These are phyloP conservation scores for Paragyromitra xinjiangensis DNA, from an alignment of 495 filamentous ascomycete species.

Conservation along the genomic window DNA sequence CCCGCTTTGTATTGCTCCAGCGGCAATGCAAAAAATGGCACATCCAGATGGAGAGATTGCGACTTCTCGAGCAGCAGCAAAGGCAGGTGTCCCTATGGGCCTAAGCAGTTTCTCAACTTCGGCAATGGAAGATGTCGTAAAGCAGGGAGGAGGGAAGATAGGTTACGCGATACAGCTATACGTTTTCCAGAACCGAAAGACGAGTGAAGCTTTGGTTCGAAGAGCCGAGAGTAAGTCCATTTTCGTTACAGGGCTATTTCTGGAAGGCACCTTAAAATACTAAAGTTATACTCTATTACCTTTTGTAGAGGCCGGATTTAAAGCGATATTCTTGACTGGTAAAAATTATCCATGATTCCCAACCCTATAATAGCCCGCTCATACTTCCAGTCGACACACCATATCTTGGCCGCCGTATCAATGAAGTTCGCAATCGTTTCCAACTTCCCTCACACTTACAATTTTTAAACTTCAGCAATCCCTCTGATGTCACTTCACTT, in stretches of 20 bases:
- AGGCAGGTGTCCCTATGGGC: conserved; percentile 64
- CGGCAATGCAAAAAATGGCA: conserved; percentile 62
- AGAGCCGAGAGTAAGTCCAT: conserved; percentile 58
- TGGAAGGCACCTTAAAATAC: neutral
- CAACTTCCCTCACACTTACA: conserved; percentile 57
- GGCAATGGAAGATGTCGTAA: conserved; percentile 65
- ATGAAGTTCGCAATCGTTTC: conserved; percentile 62
- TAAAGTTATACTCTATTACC: conserved; percentile 9
- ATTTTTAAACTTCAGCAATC: conserved; percentile 56
- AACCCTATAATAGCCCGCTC: neutral
- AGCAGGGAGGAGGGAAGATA: conserved; percentile 59
- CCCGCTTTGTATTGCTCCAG: conserved; percentile 60
- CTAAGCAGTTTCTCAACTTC: conserved; percentile 66
- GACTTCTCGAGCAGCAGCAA: conserved; percentile 61
- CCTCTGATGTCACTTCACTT: conserved; percentile 2
- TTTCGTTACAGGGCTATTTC: neutral
- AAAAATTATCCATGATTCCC: conserved; percentile 48
- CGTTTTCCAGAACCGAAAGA: conserved; percentile 60
- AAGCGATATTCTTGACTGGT: conserved; percentile 60
- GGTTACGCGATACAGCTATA: conserved; percentile 64
- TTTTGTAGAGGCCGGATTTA: conserved; percentile 59
- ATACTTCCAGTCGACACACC: conserved; percentile 56
- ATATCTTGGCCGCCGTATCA: conserved; percentile 58
- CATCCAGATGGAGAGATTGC: conserved; percentile 65
- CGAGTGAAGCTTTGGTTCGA: conserved; percentile 56